phyloP scores from a whole-genome alignment of 257 asterid species.

The Fraxinus excelsior region DNA sequence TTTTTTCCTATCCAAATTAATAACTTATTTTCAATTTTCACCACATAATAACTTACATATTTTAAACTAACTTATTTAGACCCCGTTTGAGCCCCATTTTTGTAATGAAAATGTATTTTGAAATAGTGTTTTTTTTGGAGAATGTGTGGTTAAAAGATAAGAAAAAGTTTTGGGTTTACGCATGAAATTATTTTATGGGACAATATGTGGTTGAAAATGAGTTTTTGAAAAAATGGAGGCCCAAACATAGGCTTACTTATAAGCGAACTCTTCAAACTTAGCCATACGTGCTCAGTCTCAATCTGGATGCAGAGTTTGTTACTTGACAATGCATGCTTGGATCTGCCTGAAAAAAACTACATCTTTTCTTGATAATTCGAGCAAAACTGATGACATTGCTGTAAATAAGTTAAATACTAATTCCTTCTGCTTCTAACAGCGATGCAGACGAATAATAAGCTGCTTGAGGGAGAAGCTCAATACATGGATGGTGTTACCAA shows the following conservation, averaged over 20 bases:
- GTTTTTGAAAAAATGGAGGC: too few relatives aligned
- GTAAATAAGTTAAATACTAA: slow-evolving; percentile 10
- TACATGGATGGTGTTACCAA: slow-evolving; percentile 34
- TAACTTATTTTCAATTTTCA: background rate
- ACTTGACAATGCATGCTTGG: slow-evolving; percentile 1
- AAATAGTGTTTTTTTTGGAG: too few relatives aligned
- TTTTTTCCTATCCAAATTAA: background rate
- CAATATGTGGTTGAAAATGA: too few relatives aligned
- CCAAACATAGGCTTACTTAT: too few relatives aligned
- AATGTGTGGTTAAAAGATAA: too few relatives aligned
- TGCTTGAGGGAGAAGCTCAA: slow-evolving; percentile 38
- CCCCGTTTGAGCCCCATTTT: too few relatives aligned
- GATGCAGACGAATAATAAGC: slow-evolving; percentile 38
- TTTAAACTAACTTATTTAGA: background rate
- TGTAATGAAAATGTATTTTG: too few relatives aligned
- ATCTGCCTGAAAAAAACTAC: slow-evolving; percentile 8
- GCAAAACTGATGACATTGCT: background rate
- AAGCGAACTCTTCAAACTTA: background rate
- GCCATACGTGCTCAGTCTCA: background rate
- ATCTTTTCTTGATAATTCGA: background rate
- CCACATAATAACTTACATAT: background rate
- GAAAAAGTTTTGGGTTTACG: too few relatives aligned
- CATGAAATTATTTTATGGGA: too few relatives aligned
- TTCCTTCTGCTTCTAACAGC: slow-evolving; percentile 39
- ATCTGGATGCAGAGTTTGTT: background rate